Evolutionary conservation across 148 eudicot species (phyloP).

Genomic region (Camellia granthamiana): DNA sequence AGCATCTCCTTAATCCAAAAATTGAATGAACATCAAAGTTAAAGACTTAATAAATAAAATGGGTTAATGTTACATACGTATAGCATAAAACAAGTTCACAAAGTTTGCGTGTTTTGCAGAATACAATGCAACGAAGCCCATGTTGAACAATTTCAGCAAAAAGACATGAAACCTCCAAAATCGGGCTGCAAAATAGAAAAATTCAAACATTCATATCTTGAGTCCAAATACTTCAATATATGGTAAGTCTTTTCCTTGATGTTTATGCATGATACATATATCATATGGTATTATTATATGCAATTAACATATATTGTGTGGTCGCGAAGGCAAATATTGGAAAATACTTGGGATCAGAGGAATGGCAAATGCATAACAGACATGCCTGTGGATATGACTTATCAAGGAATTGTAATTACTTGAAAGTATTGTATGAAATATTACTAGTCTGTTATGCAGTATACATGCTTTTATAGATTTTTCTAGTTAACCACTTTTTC

Average conservation of each 20-base stretch:
- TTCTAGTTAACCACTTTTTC: neutral
- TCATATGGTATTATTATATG: neutral
- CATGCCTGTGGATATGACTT: neutral
- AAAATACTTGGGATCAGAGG: neutral
- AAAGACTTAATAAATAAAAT: slow-evolving; percentile 6
- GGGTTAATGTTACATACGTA: slow-evolving; percentile 57
- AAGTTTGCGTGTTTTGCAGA: slow-evolving; percentile 96
- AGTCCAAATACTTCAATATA: neutral
- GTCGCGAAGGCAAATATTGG: neutral
- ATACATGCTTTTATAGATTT: neutral
- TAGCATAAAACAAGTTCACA: slow-evolving; percentile 90
- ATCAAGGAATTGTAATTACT: neutral
- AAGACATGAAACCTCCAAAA: slow-evolving; percentile 66
- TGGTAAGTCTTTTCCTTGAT: neutral
- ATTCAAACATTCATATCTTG: neutral
- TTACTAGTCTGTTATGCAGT: neutral
- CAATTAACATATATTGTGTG: neutral
- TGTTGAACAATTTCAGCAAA: slow-evolving; percentile 95
- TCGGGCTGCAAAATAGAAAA: slow-evolving; percentile 63
- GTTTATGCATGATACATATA: neutral
- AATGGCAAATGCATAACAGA: neutral
- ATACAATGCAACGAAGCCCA: slow-evolving; percentile 91
- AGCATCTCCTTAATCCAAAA: neutral
- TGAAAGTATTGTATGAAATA: neutral
- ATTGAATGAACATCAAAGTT: neutral